Base-by-base conservation (phyloP, 1,284 basidiomycete genomes). In the Porphyrellus sp. region DNA sequence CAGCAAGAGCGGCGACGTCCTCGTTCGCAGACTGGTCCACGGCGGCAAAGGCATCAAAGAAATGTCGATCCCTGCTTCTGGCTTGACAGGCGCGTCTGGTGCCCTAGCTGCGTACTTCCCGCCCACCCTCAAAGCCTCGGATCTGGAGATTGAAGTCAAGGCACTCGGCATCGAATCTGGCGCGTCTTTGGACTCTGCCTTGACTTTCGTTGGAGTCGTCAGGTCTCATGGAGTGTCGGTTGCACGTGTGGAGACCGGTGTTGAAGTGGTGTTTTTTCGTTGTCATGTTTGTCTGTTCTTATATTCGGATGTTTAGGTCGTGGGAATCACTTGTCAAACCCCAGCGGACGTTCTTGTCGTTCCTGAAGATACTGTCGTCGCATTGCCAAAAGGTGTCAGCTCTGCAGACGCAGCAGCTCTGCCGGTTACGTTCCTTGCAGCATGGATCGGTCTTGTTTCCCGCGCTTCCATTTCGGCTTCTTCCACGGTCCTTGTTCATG, bases 401-500 rank as follows among this genome's bases (percentile, higher is more conserved):
- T 21, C 49, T 5, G 38, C 24, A 23, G 58, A 62, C 41, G 64
- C 63, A 3, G 65, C 57, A 8, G 53, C 58, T 25, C 31, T 69
- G 7, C 51, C 62, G 21, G 24, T 51, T 28, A 49, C 57, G 0
- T 59, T 69, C 52, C 56, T 69, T 21, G 37, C 63, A 4, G 53
- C 67, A 12, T 69, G 65, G 65, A 54, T 66, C 9, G 65, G 65
- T 33, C 55, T 69, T 18, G 54, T 61, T 15, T 37, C 45, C 2
- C 63, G 55, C 5, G 58, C 53, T 38, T 51, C 54, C 21, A 53
- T 67, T 31, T 57, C 55, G 0, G 38, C 62, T 8, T 50, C 56
- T 38, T 69, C 65, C 8, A 54, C 51, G 0, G 52, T 67, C n/a
- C 59, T 67, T 4, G 48, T 69, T n/a, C 65, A 69, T 20, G 62